Conservation (phyloP, 352 stramenopile species). For the Pythium pyrilobum region DNA sequence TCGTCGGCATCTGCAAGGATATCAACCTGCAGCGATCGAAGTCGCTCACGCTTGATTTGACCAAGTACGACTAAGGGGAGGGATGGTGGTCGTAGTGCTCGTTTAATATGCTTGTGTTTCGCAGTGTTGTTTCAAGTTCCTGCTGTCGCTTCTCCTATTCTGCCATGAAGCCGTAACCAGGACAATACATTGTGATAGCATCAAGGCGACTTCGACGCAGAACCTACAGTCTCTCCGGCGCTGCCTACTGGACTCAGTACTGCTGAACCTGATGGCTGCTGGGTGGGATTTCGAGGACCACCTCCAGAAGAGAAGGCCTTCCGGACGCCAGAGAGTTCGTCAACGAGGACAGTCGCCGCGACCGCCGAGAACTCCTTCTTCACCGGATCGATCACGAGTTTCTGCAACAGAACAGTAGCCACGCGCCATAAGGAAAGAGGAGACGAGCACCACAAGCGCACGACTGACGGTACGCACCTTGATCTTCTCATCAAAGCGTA, state of each 20-base stretch:
- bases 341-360: conserved; percentile 42
- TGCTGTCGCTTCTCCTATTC: too few relatives aligned
- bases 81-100: not conserved
- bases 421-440: not conserved
- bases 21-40: conserved; percentile 66
- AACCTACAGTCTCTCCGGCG: too few relatives aligned
- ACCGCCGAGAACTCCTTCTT: conserved; percentile 78
- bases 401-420: conserved; percentile 26
- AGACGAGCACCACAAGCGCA: not conserved
- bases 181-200: too few relatives aligned
- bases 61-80: conserved; percentile 32
- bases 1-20: conserved; percentile 92
- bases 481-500: conserved; percentile 78
- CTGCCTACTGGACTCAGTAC: too few relatives aligned
- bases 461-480: conserved; percentile 33
- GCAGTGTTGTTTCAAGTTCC: not conserved
- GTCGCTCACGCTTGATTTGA: conserved; percentile 80
- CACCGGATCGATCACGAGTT: conserved; percentile 78
- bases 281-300: not conserved
- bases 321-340: conserved; percentile 56
- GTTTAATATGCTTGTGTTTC: conserved; percentile 1
- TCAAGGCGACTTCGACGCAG: too few relatives aligned
- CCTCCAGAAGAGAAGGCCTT: conserved; percentile 36
- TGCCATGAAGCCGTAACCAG: too few relatives aligned
- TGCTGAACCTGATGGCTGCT: not conserved